Evolutionary conservation across 2,329 filamentous ascomycete genomes (phyloP), one percentile per base, ranked within the genome.

Genomic region (Scedosporium boydii): DNA sequence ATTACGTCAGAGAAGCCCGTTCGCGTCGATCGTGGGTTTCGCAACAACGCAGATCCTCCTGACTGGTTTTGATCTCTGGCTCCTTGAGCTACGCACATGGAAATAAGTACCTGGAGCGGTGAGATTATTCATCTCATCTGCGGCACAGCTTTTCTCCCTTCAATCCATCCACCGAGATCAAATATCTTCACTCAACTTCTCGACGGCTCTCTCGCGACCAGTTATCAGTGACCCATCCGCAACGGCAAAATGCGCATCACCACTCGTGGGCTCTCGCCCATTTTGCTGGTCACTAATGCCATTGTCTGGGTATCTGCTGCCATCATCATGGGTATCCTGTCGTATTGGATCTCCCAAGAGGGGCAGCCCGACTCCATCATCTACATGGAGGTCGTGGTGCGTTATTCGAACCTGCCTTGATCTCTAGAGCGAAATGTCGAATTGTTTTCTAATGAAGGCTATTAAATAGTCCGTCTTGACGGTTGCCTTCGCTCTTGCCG

Each of bases 261-360:
- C 18, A 26, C 16, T 27, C 58, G 58, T 26, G 58, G 58, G 63
- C 65, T 70, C 10, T 65, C 69, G 48, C 67, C 69, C 55, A 67
- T 72, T 62, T 63, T 71, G 38, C 65, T 71, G 14, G 61, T 66
- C 61, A 69, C 65, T 65, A 71, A 70, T 63, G 63, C 59, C 16
- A 27, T 73, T 9, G 65, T 72, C 53, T 73, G 71, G 71, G 66
- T 71, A 59, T 73, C 71, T 27, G 66, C 71, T 42, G 71, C 73
- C 18, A 74, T 74, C 62, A 70, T 73, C 5, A 70, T 73, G 68
- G 72, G 71, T 58, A 73, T 73, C 59, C 56, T 71, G 2, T 69
- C 71, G 18, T 74, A 73, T 63, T 68, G 65, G 56, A 65, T 68
- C 62, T 70, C 69, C 6, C 63, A 63, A 42, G 63, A 63, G 42